Conservation (phyloP, 768 basidiomycete species). For the Mycena albidolilacea region DNA sequence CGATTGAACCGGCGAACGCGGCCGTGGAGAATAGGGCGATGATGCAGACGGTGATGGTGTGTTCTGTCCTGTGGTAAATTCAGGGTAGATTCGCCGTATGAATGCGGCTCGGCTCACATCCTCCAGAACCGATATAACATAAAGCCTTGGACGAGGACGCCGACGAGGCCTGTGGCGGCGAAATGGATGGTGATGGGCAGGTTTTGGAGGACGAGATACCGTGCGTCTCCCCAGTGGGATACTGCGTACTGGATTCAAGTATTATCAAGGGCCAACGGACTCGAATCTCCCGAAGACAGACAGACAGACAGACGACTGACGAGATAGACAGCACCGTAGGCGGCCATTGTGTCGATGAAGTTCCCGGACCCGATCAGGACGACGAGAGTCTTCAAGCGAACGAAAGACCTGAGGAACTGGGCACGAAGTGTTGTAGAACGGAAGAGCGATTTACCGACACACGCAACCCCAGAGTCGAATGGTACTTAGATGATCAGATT, state of each 20-base stretch:
- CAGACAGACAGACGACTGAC: background rate
- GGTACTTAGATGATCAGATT: background rate
- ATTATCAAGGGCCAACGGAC: too few species aligned
- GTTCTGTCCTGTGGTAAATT: slow-evolving; percentile 8
- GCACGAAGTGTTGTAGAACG: background rate
- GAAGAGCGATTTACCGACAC: background rate
- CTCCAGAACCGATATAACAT: slow-evolving; percentile 24
- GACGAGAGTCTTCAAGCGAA: slow-evolving; percentile 10
- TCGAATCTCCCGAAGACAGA: too few species aligned
- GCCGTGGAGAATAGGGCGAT: slow-evolving; percentile 9
- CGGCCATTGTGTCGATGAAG: slow-evolving; percentile 11
- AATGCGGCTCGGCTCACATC: slow-evolving; percentile 1
- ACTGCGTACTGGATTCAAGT: slow-evolving; percentile 13
- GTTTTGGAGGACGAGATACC: slow-evolving; percentile 13
- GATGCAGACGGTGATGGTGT: slow-evolving; percentile 22
- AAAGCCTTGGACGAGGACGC: slow-evolving; percentile 15
- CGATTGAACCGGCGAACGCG: slow-evolving; percentile 24
- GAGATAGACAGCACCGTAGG: slow-evolving; percentile 17
- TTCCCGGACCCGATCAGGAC: background rate
- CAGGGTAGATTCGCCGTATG: background rate
- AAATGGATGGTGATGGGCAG: slow-evolving; percentile 20
- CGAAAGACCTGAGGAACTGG: background rate
- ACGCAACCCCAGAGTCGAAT: background rate
- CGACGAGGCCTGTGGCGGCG: slow-evolving; percentile 13
- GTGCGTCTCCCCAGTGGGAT: slow-evolving; percentile 17